Percentiles rank a stretch among this genome's conserved stretches.
Conservation (phyloP, 73 alveolate genomes). For the Durusdinium trenchii region DNA sequence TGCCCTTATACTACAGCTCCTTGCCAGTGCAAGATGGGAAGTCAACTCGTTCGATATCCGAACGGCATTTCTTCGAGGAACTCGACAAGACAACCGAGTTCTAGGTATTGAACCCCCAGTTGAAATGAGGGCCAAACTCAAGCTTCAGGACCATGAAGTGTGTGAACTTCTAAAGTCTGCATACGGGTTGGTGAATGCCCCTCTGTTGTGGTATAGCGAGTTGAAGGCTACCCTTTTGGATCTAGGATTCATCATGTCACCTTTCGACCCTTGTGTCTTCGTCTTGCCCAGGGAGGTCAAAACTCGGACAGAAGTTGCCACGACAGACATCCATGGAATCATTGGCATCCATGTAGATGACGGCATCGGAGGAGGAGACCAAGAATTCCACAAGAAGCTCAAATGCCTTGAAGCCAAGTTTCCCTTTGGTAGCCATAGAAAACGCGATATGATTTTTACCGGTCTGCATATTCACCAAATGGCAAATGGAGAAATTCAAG, state of each 20-base stretch:
- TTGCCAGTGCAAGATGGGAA: neutral
- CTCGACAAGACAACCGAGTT: neutral
- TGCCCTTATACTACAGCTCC: neutral
- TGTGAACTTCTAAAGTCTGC: constrained; percentile 21
- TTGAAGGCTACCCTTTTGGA: neutral
- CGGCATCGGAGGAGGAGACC: neutral
- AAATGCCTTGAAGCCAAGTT: neutral
- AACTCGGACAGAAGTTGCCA: neutral
- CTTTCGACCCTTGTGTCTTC: neutral
- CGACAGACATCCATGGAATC: neutral
- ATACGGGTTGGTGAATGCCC: constrained; percentile 19
- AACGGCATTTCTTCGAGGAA: neutral
- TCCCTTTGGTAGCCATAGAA: neutral
- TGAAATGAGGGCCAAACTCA: neutral
- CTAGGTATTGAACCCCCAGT: constrained; percentile 20
- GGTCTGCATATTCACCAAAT: neutral
- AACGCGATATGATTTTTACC: neutral
- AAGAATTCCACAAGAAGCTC: neutral
- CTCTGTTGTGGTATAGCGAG: neutral
- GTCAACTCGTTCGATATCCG: neutral
- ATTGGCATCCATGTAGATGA: constrained; percentile 32
- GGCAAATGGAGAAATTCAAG: neutral
- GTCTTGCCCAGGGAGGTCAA: neutral
- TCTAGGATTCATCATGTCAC: neutral
- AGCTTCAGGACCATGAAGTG: neutral